Evolutionary conservation across 2,329 filamentous ascomycete genomes (phyloP).

Genomic region (Neoascochyta sp.): DNA sequence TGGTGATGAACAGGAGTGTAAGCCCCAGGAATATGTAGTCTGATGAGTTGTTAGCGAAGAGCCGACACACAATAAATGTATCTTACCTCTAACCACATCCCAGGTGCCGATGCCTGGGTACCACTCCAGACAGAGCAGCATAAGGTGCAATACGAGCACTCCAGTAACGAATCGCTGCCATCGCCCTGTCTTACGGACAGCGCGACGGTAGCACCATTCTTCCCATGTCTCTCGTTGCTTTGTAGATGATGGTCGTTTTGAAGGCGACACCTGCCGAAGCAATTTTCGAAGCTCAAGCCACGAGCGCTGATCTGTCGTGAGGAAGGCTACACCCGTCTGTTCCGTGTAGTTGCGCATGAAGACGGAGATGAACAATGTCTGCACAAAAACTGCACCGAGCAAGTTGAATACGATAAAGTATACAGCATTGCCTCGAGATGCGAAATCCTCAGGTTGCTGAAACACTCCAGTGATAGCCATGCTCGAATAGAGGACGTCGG

Average conservation of each 20-base stretch:
- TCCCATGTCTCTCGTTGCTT: constrained; percentile 71
- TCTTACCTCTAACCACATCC: constrained; percentile 61
- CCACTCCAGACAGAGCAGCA: constrained; percentile 81
- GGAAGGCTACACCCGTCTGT: constrained; percentile 92
- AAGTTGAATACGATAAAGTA: constrained; percentile 98
- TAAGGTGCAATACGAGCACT: constrained; percentile 75
- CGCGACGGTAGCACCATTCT: constrained; percentile 90
- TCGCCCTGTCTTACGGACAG: constrained; percentile 86
- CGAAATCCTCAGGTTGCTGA: constrained; percentile 66
- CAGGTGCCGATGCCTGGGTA: constrained; percentile 70
- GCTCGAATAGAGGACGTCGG: constrained; percentile 81
- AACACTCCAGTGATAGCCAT: constrained; percentile 77
- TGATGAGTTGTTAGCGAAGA: constrained; percentile 26
- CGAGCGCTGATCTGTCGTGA: constrained; percentile 92
- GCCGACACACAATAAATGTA: neutral
- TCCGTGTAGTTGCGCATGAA: constrained; percentile 99
- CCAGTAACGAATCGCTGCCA: constrained; percentile 84
- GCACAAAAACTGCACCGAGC: constrained; percentile 89
- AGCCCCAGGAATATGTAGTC: constrained; percentile 77
- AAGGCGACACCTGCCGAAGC: constrained; percentile 86
- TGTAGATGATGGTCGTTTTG: constrained; percentile 81
- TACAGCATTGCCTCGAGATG: constrained; percentile 77
- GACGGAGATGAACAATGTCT: constrained; percentile 96
- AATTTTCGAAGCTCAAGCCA: constrained; percentile 95
- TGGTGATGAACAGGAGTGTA: constrained; percentile 75